Base-by-base conservation (phyloP, 2,329 filamentous ascomycete genomes). In the Exophiala viscosa region DNA sequence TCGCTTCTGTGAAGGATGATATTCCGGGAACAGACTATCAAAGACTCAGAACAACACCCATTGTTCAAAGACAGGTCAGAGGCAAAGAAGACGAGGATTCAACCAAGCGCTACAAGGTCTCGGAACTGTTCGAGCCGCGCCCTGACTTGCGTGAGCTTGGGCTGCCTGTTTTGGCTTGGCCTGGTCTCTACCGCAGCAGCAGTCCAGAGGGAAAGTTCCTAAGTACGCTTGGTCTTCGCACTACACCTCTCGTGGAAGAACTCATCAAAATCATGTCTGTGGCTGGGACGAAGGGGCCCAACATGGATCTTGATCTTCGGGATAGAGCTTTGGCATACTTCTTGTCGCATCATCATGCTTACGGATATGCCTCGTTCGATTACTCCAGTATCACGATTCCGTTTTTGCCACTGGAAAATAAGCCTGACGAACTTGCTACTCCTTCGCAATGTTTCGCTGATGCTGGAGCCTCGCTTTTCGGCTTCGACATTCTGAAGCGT, bases 1-100 rank as follows among this genome's bases (percentile, higher is more conserved):
- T 99, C 39, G 83, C 92, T 9, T 95, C 91, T 7, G 93, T 99
- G 23, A 84, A 83, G 55, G 82, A 88, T 47, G 93, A 99, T 62
- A 96, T 99, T 54, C 93, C 93, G 0, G 70, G 73, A 8, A 85
- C 85, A 45, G 93, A 99, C 67, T 80, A 96, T 49, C 84, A 82
- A 59, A 88, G 86, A 64, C 77, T 99, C 18, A 86, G 81, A 50
- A 80, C 85, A 44, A 90, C 90, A 0, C 83, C 83, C 9, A 89
- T 97, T 39, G 92, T 91, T 64, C 89, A 90, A 8, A 87, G 87
- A 2, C 90, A 95, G 67, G 76, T 76, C 43, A 67, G 70, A 51
- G 63, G 65, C 36, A 82, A 86, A 60, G 69, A 75, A 1, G 76
- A 75, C 3, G 72, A 78, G 58, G 75, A 75, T 39, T 77, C 76